Evolutionary conservation across 2,329 filamentous ascomycete species (phyloP), one percentile per base, ranked within the genome.

Genomic region (Cytospora schulzeri): DNA sequence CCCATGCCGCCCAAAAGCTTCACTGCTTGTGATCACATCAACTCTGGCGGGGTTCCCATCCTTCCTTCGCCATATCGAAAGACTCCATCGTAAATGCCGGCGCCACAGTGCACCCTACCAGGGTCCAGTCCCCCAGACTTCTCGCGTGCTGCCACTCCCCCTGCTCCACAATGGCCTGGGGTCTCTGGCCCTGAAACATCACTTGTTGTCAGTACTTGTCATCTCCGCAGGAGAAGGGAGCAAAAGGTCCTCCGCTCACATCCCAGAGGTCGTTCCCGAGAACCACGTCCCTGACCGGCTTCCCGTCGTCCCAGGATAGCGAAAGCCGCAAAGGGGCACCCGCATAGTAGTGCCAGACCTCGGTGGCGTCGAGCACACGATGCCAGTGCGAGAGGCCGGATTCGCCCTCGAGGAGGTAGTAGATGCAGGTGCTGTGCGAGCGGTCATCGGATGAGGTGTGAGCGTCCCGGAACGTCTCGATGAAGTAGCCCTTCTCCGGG

Each of bases 371-470:
- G n/a, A n/a, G n/a, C 57, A 82, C 77, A 60, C 80, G 79, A 71
- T 85, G 82, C 82, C 81, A 85, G 64, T 77, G 70, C n/a, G n/a
- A n/a, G n/a, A n/a, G n/a, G n/a, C n/a, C n/a, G 4, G 82, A 85
- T 22, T 75, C 68, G 38, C 79, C 78, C 61, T 83, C 78, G 6
- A 85, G 78, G 0, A 84, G 76, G 68, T 84, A 84, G 73, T 84
- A 85, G 69, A 84, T 85, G 57, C 76, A 76, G 1, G 82, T 83
- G 72, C 79, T 82, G 62, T 74, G 64, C 1, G 81, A 79, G 62
- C 81, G 81, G 50, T 69, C 57, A 56, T 17, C 67, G 24, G 14
- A 58, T 28, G 0, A n/a, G n/a, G 67, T 70, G 3, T 69, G 67
- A 0, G 69, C 4, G 70, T 84, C 82, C 51, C 76, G 74, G 67